Conservation (phyloP, 2,329 filamentous ascomycete genomes). For the Diaporthe velutina region DNA sequence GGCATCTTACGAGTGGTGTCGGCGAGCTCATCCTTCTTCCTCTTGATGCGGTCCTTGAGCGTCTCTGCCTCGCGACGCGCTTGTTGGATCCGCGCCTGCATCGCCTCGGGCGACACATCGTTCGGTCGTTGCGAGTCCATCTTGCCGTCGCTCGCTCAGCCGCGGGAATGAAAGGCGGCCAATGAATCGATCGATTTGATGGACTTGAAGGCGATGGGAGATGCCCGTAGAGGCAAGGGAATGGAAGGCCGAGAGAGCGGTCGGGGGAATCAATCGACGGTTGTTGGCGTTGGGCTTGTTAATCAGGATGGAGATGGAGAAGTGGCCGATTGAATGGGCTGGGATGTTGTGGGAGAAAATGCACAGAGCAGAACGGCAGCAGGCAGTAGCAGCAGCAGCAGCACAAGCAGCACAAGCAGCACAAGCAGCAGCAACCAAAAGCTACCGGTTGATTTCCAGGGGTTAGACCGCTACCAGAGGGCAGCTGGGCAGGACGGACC, state of each 20-base stretch:
- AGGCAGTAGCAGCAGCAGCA: constrained; percentile 22
- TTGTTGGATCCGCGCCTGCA: constrained; percentile 93
- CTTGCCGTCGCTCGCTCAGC: constrained; percentile 38
- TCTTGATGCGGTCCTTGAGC: constrained; percentile 98
- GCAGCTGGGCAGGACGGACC: constrained; percentile 34
- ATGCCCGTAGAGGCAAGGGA: constrained; percentile 29
- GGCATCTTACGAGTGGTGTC: constrained; percentile 92
- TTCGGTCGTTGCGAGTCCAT: constrained; percentile 71
- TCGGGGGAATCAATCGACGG: constrained; percentile 34
- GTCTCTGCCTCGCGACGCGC: constrained; percentile 98
- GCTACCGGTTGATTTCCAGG: constrained; percentile 38
- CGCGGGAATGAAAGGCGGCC: constrained; percentile 38
- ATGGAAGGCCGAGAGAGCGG: constrained; percentile 34
- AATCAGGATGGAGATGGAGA: constrained; percentile 36
- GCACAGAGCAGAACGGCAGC: constrained; percentile 37
- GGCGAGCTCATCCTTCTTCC: constrained; percentile 99
- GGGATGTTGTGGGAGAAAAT: constrained; percentile 39
- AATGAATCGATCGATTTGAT: constrained; percentile 36
- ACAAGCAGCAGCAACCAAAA: constrained; percentile 25
- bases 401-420: constrained; percentile 9
- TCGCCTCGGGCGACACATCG: constrained; percentile 79
- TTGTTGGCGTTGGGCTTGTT: constrained; percentile 32
- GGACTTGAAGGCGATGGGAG: constrained; percentile 9
- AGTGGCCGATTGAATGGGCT: constrained; percentile 37
- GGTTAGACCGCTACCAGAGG: constrained; percentile 36